Base-by-base conservation (phyloP, 2,329 filamentous ascomycete species). In the Cladophialophora psammophila region DNA sequence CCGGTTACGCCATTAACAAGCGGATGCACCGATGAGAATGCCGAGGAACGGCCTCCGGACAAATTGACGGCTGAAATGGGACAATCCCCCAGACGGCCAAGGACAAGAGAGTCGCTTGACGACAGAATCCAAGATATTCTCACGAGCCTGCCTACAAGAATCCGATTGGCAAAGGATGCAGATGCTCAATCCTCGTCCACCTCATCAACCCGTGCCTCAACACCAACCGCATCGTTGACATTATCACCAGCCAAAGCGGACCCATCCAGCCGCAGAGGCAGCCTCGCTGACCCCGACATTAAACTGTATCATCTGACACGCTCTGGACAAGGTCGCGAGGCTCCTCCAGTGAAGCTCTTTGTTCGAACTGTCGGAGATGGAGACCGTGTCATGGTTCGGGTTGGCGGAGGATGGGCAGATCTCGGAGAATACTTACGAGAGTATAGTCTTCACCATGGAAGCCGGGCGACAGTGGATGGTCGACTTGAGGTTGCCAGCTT, bases 401-500 rank as follows among this genome's bases (percentile, higher is more conserved):
- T 99, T 12, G 95, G 95, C 12, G 95, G 95, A 66, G 95, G 95
- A n/a, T 99, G 95, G 95, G 93, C 94, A 13, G 95, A 99, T 78
- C 83, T 99, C 20, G 94, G 91, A 42, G 95, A 98, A 78, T 99
- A 97, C 75, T 84, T 99, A 50, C 91, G 93, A 73, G 93, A 97
- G 77, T 99, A 97, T 74, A 94, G 93, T 7, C 88, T 89, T 66
- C 95, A 99, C 76, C 95, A 99, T 76, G 91, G 71, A 18, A 69
- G 92, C n/a, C 88, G 87, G 53, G 83, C 85, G 35, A 83, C 86
- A 20, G 84, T 82, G 34, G 86, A 87, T 42, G 82, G 82, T 12
- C 81, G 80, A 40, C 81, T 88, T 13, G 86, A 89, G 71, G 81
- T 88, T 15, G 79, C 86, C 61, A 85, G 84, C 10, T 75, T 85